phyloP scores from a whole-genome alignment of 495 filamentous ascomycete species.

The Neurospora sp. region DNA sequence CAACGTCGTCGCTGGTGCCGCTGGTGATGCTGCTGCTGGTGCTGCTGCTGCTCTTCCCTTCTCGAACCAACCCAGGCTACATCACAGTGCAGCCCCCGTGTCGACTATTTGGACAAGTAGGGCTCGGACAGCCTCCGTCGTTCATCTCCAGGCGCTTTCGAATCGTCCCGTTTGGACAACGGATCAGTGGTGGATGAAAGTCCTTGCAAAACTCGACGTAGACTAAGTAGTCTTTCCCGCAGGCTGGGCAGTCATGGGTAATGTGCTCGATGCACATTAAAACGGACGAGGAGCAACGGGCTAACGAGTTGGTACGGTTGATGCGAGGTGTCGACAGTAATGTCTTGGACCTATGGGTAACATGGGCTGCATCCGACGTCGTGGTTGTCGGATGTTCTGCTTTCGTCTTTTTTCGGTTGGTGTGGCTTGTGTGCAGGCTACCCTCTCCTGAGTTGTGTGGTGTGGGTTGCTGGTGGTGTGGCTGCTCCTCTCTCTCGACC shows the following conservation, averaged over 20 bases:
- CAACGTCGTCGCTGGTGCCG: not conserved
- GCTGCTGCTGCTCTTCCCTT: not conserved
- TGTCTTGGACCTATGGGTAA: not conserved
- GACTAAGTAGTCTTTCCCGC: slow-evolving; percentile 40
- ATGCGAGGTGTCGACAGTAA: slow-evolving; percentile 10
- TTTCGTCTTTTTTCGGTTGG: not conserved
- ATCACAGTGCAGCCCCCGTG: slow-evolving; percentile 36
- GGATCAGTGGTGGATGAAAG: slow-evolving; percentile 33
- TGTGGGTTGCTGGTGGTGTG: not conserved
- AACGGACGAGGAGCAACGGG: slow-evolving; percentile 6
- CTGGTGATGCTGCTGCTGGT: not conserved
- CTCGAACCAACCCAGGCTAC: slow-evolving; percentile 12
- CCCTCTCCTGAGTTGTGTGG: not conserved
- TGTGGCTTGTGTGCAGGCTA: not conserved
- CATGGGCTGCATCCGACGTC: not conserved
- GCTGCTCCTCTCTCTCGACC: not conserved
- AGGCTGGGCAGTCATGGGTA: slow-evolving; percentile 38
- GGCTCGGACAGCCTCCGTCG: slow-evolving; percentile 38
- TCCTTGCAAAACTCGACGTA: slow-evolving; percentile 39
- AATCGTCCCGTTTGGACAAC: slow-evolving; percentile 28
- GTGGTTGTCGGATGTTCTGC: not conserved
- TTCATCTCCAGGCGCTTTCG: slow-evolving; percentile 30
- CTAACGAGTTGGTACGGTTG: not conserved
- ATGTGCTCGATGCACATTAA: slow-evolving; percentile 44
- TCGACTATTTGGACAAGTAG: slow-evolving; percentile 39